Evolutionary conservation across 192 early-diverging fungal species (phyloP), one percentile per base, ranked within the genome.

Genomic region (Coemansia javaensis): DNA sequence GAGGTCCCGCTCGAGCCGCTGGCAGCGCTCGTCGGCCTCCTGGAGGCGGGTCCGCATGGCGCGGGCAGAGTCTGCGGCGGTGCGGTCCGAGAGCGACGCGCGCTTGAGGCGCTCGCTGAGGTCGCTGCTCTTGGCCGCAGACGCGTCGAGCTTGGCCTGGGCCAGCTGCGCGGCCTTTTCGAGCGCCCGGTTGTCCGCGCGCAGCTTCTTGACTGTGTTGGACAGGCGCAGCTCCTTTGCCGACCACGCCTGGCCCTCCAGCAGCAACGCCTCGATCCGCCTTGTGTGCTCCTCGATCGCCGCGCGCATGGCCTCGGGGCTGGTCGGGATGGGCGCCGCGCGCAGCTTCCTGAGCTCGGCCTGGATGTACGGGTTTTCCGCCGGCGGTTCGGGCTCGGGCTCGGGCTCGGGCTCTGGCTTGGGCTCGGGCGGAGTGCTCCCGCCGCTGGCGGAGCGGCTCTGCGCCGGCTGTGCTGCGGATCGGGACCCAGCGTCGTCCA

Each of bases 191-290:
- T 75, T 78, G 51, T 90, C 85, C 1, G 76, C 59, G 6, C 87
- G 75, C 23, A 93, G 60, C 39, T 81, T 79, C 53, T 93, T 93
- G 59, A 88, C 82, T 0, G 79, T 77, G 40, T 77, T 87, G 7
- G 83, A 60, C 13, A 83, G 73, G 20, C 80, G 81, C 32, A 90
- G 71, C 53, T 90, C 89, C 32, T 80, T 81, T 45, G 89, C 84
- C 7, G 89, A 89, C 43, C 89, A 77, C 36, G 81, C 66, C 50
- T 90, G 88, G 13, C 90, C 88, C 79, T 75, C 56, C 22, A 43
- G 27, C 5, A 79, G 36, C 48, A 63, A 46, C 32, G 49, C 60
- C 40, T 47, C 57, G 18, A 78, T 60, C 3, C 54, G 27, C 58
- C 66, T 47, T 28, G 66, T 36, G 56, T 69, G 51, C 47, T 73